Evolutionary conservation across 805 yeast genomes (phyloP).

Genomic region (Brettanomyces custersianus): DNA sequence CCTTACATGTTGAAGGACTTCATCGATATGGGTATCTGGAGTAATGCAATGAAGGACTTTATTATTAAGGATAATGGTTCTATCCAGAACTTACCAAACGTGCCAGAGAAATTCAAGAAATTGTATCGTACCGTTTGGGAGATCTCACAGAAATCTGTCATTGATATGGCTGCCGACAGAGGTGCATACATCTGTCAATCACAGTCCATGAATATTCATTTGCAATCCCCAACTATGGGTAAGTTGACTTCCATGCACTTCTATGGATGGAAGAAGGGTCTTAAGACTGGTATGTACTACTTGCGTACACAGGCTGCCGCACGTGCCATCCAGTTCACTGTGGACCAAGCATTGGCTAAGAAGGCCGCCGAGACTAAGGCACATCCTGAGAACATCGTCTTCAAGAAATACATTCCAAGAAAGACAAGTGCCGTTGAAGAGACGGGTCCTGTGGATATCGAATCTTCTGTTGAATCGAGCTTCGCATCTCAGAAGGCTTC

Average conservation of each 20-base stretch:
- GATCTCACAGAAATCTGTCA: conserved; percentile 72
- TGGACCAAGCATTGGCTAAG: conserved; percentile 39
- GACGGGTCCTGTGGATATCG: conserved; percentile 18
- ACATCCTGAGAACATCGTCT: conserved; percentile 14
- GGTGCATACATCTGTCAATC: conserved; percentile 80
- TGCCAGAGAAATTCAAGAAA: conserved; percentile 45
- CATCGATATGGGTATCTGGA: conserved; percentile 51
- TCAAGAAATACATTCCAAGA: conserved; percentile 27
- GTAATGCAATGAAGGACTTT: conserved; percentile 46
- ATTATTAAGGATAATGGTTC: conserved; percentile 52
- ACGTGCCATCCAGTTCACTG: conserved; percentile 92
- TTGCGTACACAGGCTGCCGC: conserved; percentile 97
- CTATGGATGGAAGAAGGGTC: conserved; percentile 98
- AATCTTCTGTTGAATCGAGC: conserved; percentile 14
- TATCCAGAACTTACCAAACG: conserved; percentile 43
- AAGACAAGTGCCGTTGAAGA: conserved; percentile 8
- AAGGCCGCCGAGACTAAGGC: conserved; percentile 23
- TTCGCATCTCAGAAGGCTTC: conserved; percentile 39
- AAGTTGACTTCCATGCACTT: conserved; percentile 97
- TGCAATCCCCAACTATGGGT: conserved; percentile 93
- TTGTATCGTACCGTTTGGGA: conserved; percentile 82
- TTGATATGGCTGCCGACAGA: conserved; percentile 80
- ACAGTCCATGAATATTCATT: conserved; percentile 86
- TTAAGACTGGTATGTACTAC: conserved; percentile 99
- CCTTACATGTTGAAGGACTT: conserved; percentile 50